A percentile compares a stretch with the other conserved stretches of the same genome.
Conservation (phyloP, 225 moss, liverwort and hornwort species). For the Polytrichum formosum region DNA sequence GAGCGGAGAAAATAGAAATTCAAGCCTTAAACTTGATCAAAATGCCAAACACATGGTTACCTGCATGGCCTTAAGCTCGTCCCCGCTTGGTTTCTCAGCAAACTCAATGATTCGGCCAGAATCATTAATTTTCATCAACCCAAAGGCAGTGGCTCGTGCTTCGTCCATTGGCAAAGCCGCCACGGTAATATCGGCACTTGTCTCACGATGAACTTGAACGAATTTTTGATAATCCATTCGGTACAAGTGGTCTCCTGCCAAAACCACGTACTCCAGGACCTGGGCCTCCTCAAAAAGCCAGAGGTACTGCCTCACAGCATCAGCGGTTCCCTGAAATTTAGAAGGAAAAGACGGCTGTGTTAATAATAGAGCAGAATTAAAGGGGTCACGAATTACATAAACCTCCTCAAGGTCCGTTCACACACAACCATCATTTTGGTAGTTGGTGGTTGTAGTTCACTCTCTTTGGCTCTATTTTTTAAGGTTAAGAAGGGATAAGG, state of each 20-base stretch:
- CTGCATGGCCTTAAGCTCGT: conserved; percentile 62
- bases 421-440: no score
- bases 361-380: background rate
- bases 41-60: conserved; percentile 2
- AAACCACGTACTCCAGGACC: conserved; percentile 50
- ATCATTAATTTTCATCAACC: conserved; percentile 77
- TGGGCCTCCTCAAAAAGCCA: conserved; percentile 87
- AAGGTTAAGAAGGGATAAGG: no score
- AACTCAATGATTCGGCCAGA: conserved; percentile 62
- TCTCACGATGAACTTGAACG: conserved; percentile 54
- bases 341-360: background rate
- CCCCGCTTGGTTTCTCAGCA: conserved; percentile 72
- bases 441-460: no score
- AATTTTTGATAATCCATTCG: conserved; percentile 88
- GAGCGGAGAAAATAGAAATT: no score
- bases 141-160: conserved; percentile 58
- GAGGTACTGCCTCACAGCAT: conserved; percentile 82
- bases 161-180: conserved; percentile 70
- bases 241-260: conserved; percentile 81
- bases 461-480: no score
- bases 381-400: background rate
- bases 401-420: background rate
- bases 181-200: conserved; percentile 67
- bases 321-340: conserved; percentile 58
- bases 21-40: no score